Conservation (phyloP, 2,329 filamentous ascomycete genomes). For the Sporothrix brunneoviolacea region DNA sequence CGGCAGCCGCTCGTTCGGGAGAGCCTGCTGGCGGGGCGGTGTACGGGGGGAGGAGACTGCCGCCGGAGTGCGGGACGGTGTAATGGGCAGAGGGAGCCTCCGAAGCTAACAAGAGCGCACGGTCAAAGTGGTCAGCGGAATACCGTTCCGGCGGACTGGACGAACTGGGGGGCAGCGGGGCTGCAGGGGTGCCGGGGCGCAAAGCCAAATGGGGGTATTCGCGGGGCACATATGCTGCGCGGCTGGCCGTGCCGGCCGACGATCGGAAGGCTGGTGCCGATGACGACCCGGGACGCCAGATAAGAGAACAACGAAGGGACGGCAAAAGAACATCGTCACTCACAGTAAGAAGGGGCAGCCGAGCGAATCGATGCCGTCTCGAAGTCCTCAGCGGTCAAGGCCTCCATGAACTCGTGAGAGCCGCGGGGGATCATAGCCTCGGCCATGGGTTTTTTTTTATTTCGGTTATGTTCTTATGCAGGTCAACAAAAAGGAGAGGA, state of each 20-base stretch:
- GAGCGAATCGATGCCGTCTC: conserved; percentile 63
- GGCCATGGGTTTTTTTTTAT: conserved; percentile 9
- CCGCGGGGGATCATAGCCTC: conserved; percentile 9
- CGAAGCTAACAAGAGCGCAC: conserved; percentile 39
- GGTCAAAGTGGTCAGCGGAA: background rate
- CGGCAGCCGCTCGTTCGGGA: conserved; percentile 10
- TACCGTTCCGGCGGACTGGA: background rate
- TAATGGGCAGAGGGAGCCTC: conserved; percentile 61
- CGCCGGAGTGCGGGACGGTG: conserved; percentile 34
- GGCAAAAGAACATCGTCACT: conserved; percentile 29
- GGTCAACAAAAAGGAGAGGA: no score
- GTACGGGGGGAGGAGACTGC: conserved; percentile 44
- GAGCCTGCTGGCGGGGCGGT: conserved; percentile 29
- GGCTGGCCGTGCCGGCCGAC: background rate
- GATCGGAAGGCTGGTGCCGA: conserved; percentile 3
- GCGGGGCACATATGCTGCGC: conserved; percentile 3
- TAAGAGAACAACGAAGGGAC: background rate
- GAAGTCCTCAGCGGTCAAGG: conserved; percentile 47
- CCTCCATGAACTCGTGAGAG: conserved; percentile 15
- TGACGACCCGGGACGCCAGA: conserved; percentile 1
- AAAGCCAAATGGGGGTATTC: background rate
- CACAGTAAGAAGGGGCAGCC: conserved; percentile 61
- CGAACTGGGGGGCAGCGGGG: background rate
- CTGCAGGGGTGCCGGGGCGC: conserved; percentile 3
- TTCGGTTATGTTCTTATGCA: background rate